Evolutionary conservation across 1,139 yeast species (phyloP), one percentile per base, ranked within the genome.

Genomic region (Sugiyamaella sp.): DNA sequence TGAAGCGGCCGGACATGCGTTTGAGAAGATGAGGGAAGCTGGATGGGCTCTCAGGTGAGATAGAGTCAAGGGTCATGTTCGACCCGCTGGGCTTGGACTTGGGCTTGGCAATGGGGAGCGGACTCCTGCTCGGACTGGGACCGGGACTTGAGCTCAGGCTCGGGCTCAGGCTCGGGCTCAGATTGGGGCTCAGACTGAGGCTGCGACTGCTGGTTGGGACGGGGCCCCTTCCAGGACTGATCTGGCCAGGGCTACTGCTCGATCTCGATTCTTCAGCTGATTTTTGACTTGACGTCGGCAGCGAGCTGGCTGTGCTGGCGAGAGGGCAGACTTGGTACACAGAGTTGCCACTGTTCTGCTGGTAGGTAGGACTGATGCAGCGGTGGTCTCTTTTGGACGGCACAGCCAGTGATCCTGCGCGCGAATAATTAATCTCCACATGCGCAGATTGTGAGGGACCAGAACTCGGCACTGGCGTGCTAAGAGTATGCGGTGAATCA

Each of bases 1-100:
- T 44, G 32, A 44, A 29, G 3, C 16, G 19, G n/a, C 40, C 40
- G 3, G 48, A 44, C 48, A 44, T 32, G 16, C 39, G 39, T 12
- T 44, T 44, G n/a, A 44, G 29, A 5, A 44, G 40, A 33, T 44
- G 48, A 3, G 39, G 24, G 2, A 29, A 19, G 3, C 21, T 41
- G 3, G 45, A 41, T 4, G 27, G 14, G 35, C 19, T 29, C 5
- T n/a, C 35, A 2, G 45, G 16, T 29, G 35, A 8, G 35, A 29
- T 12, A 4, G 35, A 29, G 14, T 29, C 35, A n/a, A n/a, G n/a
- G n/a, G n/a, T n/a, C 14, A 12, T 14, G n/a, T 4, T 4, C 14
- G 35, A 4, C 14, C 14, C 8, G 35, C 14, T 12, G n/a, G n/a
- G n/a, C 14, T 29, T 29, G 35, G 8, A 10, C n/a, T 29, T 29